Evolutionary conservation across 495 filamentous ascomycete species (phyloP).

Genomic region (Hyaloscypha finlandica): DNA sequence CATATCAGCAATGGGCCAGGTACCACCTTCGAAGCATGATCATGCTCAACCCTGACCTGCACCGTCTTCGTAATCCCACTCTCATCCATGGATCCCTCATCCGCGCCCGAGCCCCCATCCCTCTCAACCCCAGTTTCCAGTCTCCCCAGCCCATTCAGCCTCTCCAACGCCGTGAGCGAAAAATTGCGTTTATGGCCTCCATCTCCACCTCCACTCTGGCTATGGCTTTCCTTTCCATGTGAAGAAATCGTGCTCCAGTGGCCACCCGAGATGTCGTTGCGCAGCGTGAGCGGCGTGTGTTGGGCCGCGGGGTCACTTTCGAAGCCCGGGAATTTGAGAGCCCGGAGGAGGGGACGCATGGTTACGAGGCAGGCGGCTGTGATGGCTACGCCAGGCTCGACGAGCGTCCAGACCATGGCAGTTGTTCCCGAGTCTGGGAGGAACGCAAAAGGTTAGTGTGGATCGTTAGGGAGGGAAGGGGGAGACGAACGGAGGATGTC

Average conservation of each 20-base stretch:
- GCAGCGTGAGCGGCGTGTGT: not conserved
- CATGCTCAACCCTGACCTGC: conserved; percentile 1
- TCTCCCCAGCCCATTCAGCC: not conserved
- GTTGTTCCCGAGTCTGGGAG: conserved; percentile 39
- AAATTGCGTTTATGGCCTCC: not conserved
- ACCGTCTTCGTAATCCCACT: conserved; percentile 14
- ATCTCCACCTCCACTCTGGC: no score
- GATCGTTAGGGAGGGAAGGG: not conserved
- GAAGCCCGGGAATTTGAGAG: conserved; percentile 39
- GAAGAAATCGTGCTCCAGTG: conserved; percentile 3
- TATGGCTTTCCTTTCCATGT: not conserved
- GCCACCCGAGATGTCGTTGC: conserved; percentile 5
- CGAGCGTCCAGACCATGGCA: conserved; percentile 45
- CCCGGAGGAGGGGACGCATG: conserved; percentile 43
- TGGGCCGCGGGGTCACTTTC: conserved; percentile 6
- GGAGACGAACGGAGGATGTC: conserved; percentile 34
- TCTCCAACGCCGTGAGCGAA: not conserved
- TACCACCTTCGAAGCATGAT: not conserved
- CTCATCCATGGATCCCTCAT: not conserved
- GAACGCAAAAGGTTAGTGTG: conserved; percentile 3
- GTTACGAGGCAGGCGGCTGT: conserved; percentile 43
- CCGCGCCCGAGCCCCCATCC: not conserved
- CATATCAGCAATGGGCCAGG: no score
- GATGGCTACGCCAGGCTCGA: conserved; percentile 47
- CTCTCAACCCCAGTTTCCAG: not conserved